Evolutionary conservation across 352 stramenopile species (phyloP), one percentile per base, ranked within the genome.

Genomic region (Peronospora destructor): DNA sequence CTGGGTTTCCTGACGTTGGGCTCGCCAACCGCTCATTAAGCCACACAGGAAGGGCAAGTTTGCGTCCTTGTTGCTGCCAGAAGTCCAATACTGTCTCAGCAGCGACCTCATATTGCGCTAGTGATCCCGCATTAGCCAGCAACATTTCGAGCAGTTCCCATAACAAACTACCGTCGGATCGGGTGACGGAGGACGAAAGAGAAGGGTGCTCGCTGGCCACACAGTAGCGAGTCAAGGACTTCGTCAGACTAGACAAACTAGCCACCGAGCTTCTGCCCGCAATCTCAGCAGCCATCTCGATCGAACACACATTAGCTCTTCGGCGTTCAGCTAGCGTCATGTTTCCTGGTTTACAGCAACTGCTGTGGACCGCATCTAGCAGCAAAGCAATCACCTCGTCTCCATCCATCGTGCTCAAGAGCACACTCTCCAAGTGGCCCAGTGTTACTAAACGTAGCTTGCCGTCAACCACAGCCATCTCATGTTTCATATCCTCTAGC

Each of bases 171-270:
- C 42, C 74, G 41, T 56, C 65, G 3, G 19, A 59, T 35, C 49
- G 42, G 12, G 61, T 52, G 9, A 73, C 61, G 1, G 61, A 66
- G 4, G 54, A 52, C 4, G 56, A 41, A 13, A 17, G 33, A 16
- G 36, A 26, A 35, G 56, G 38, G 14, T 78, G 60, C 25, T 71
- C 67, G 11, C 66, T 78, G 1, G 73, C 61, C 25, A 85, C 75
- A 17, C 77, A 89, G 38, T 84, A 85, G 13, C 75, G 73, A 23
- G 73, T 63, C 12, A 89, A 48, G 6, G 76, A 90, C 45, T 77
- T 83, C 11, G 71, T 90, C 47, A 90, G 62, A 32, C 68, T 60
- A 11, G 26, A 59, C 26, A 73, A 57, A 7, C 47, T 61, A 4
- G 37, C 13, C n/a, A 37, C 38, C 9, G 55, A 56, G 12, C 39